Evolutionary conservation across 345 rosid genomes (phyloP).

Genomic region (Leavenworthia alabamica): DNA sequence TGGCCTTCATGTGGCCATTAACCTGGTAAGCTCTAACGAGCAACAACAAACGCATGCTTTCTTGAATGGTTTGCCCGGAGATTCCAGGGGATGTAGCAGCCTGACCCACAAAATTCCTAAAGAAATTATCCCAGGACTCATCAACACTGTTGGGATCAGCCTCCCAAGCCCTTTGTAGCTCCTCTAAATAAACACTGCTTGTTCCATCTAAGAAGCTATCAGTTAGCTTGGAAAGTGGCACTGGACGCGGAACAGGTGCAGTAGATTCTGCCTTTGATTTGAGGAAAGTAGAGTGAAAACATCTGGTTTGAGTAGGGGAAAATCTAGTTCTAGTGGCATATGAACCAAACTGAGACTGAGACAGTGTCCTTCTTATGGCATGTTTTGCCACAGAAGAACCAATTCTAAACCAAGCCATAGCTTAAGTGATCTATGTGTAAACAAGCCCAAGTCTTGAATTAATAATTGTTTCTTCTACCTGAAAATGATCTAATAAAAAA

Average conservation of each 20-base stretch:
- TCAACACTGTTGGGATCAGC: slow-evolving; percentile 68
- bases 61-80: slow-evolving; percentile 84
- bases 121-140: slow-evolving; percentile 85
- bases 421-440: slow-evolving; percentile 1
- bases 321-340: slow-evolving; percentile 39
- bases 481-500: slow-evolving; percentile 15
- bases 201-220: slow-evolving; percentile 78
- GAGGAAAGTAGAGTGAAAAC: slow-evolving; percentile 47
- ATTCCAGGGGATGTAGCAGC: slow-evolving; percentile 63
- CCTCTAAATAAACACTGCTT: slow-evolving; percentile 72
- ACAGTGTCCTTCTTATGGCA: slow-evolving; percentile 56
- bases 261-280: slow-evolving; percentile 47
- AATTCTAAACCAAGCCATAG: slow-evolving; percentile 68
- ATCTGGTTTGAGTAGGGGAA: slow-evolving; percentile 37
- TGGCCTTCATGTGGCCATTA: slow-evolving; percentile 82
- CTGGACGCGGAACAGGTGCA: slow-evolving; percentile 69
- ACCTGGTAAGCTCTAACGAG: slow-evolving; percentile 83
- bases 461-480: neutral
- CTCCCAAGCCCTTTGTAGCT: slow-evolving; percentile 78
- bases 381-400: slow-evolving; percentile 52
- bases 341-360: slow-evolving; percentile 47
- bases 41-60: slow-evolving; percentile 74
- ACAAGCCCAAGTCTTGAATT: neutral
- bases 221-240: slow-evolving; percentile 67
- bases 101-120: slow-evolving; percentile 73